Evolutionary conservation across 2,329 filamentous ascomycete genomes (phyloP), one percentile per base, ranked within the genome.

Genomic region (Delphinella strobiligena): DNA sequence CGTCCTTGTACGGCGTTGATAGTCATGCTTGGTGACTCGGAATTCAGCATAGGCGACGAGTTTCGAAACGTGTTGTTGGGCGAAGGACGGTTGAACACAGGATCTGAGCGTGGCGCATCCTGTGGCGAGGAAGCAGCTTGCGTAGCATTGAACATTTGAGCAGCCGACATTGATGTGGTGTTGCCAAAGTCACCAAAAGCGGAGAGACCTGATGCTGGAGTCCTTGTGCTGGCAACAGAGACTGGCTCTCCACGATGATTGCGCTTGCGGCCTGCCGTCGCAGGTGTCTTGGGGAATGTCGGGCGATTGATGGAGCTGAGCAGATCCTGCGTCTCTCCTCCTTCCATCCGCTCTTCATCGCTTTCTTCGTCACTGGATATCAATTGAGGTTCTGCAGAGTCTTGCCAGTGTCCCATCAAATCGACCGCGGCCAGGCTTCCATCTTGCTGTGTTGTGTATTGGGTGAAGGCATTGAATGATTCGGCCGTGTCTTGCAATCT

Each of bases 61-160:
- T 45, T 36, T 24, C 52, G 46, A 38, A 64, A 55, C n/a, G n/a
- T n/a, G n/a, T n/a, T n/a, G 38, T 65, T 63, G 4, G 66, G 66
- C 14, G 64, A 68, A 2, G 65, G 66, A 15, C 65, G 61, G 27
- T 61, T 60, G 39, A 63, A 58, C 14, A 67, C 50, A 1, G 61
- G 56, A 45, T 69, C 65, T 12, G 65, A 67, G n/a, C 49, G 54
- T 3, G 50, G 48, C 2, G 45, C 52, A 40, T 59, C 59, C 14
- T 56, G 46, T 14, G 65, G 64, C 17, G 66, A 68, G 0, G 66
- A 67, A 14, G 54, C 55, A 16, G 60, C 62, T 45, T 67, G 66
- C 1, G 64, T 68, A 18, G 61, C 59, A 36, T 62, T 55, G 47
- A 67, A 69, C 10, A 61, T 52, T 42, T 69, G 66, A 5, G 64